Base-by-base conservation (phyloP, 2,329 filamentous ascomycete species). In the Knufia petricola region DNA sequence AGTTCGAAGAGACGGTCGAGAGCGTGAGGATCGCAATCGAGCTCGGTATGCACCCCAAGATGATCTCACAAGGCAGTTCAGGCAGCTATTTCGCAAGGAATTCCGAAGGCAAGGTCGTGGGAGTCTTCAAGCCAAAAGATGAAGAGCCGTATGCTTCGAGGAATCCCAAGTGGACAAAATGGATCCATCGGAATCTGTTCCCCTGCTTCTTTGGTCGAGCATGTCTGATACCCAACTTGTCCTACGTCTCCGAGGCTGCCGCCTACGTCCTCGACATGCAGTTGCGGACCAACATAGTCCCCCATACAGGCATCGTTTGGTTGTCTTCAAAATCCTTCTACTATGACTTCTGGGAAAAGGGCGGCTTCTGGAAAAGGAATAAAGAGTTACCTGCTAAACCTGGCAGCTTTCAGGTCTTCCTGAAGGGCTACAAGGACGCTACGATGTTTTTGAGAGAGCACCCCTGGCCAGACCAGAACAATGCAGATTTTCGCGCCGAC, bases 101-200 rank as follows among this genome's bases (percentile, higher is more conserved):
- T 60, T 79, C 79, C 1, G 84, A 90, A 49, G 92, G 92, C 45
- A 95, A 94, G 70, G 87, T 95, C 13, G 87, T 98, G 3, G 92
- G 89, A 30, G 92, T 98, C 3, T 98, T 98, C 71, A 98, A 98
- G 66, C 92, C 92, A 36, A 98, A 98, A 69, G 92, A 98, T 59
- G 92, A 98, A 69, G 94, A 98, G 66, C 92, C 92, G 1, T 98
- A 95, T 63, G 92, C 92, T 1, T 92, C 87, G 26, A 85, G 87
- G 58, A 98, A 98, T 63, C 92, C 92, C 4, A 98, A 98, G 66
- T 96, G 90, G 90, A 96, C 94, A 59, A 98, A 98, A 69, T 98
- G 92, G 92, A 89, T 98, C 70, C 92, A 98, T 66, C 78, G 92
- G 55, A 98, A 98, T 64, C 65, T 98, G 55, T 96, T 98, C 59